Evolutionary conservation across 805 yeast genomes (phyloP), one percentile per base, ranked within the genome.

Genomic region (Lipomyces starkeyi): DNA sequence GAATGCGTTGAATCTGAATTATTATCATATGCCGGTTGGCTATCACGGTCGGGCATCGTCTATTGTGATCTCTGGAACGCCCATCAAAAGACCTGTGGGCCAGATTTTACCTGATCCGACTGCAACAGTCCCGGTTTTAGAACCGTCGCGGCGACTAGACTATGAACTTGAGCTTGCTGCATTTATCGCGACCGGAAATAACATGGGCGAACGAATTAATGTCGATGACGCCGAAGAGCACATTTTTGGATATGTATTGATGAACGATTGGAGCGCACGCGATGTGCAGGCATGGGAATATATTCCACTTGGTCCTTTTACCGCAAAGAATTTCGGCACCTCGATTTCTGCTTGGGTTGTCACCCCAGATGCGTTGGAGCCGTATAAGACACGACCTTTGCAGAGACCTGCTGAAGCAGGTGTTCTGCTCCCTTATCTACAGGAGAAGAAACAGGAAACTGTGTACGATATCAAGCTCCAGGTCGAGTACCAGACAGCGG

Each of bases 241-340:
- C 54, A 71, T 74, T 11, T 74, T 74, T 62, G 76, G 76, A 2
- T 74, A 65, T 52, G 76, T 74, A 17, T 32, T 74, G 17, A 64
- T 74, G 73, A 74, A 74, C 59, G 76, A 74, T 55, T 74, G 76
- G 76, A 69, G 71, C 27, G 59, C 76, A 4, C 55, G 76, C 54
- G 76, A 74, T 47, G 61, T 74, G 37, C 76, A 74, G 58, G 73
- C 74, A 3, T 74, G 76, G 76, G 76, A 74, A 40, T 73, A 71
- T 37, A 73, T 73, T 9, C 76, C 76, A 3, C 71, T 74, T 7
- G 76, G 76, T 1, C 76, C 76, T 2, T 74, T 74, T 61, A 60
- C 73, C 14, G 71, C 74, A 2, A 74, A 74, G 64, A 74, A 73
- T 60, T 74, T 74, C 35, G 75, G 72, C 25, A 74, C 76, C 1